Evolutionary conservation across 2,329 filamentous ascomycete genomes (phyloP).

Genomic region (Fusarium penzigii): DNA sequence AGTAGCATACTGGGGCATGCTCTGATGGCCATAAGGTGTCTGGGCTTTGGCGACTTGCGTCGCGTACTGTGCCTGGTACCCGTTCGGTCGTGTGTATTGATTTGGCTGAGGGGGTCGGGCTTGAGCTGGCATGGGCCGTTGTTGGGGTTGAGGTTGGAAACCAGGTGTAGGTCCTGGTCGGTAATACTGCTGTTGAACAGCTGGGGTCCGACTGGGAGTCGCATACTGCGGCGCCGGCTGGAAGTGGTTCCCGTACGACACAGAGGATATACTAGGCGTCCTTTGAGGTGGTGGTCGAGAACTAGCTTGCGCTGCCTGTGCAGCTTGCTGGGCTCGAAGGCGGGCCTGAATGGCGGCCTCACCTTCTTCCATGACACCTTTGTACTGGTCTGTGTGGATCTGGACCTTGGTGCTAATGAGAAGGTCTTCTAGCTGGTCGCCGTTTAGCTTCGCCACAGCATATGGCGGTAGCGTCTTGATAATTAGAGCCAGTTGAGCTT

Average conservation of each 20-base stretch:
- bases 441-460: constrained; percentile 82
- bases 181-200: constrained; percentile 47
- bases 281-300: constrained; percentile 40
- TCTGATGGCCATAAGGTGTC: constrained; percentile 53
- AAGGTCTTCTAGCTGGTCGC: constrained; percentile 80
- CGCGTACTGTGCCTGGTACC: constrained; percentile 48
- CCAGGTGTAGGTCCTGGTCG: constrained; percentile 39
- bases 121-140: constrained; percentile 36
- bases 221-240: constrained; percentile 47
- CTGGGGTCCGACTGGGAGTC: constrained; percentile 48
- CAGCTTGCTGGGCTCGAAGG: constrained; percentile 37
- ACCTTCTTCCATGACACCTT: constrained; percentile 82
- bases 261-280: constrained; percentile 40
- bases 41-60: constrained; percentile 55
- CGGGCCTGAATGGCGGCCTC: constrained; percentile 61
- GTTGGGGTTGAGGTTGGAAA: constrained; percentile 46
- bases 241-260: constrained; percentile 47
- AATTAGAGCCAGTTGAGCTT: constrained; percentile 72
- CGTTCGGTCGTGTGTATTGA: constrained; percentile 52
- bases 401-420: constrained; percentile 79
- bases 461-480: constrained; percentile 79
- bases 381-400: constrained; percentile 71
- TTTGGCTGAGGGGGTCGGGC: constrained; percentile 44
- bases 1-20: constrained; percentile 48
- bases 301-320: constrained; percentile 36